Conservation (phyloP, 257 asterid genomes). For the Solanum bukasovii region DNA sequence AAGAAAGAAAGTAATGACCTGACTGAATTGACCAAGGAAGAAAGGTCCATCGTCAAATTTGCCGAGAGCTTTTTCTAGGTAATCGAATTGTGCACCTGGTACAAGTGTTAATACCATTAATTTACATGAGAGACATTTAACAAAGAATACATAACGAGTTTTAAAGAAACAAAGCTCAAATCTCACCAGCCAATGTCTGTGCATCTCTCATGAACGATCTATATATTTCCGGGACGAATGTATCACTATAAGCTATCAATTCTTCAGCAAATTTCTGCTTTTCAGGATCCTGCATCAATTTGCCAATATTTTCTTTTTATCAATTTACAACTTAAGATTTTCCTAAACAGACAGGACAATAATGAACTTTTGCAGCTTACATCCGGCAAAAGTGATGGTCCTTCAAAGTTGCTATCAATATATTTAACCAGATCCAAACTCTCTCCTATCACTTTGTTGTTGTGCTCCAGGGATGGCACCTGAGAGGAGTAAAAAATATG, state of each 20-base stretch:
- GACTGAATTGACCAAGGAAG: slow-evolving; percentile 56
- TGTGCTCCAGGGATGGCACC: slow-evolving; percentile 63
- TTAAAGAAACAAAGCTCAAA: background rate
- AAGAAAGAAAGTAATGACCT: background rate
- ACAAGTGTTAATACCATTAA: background rate
- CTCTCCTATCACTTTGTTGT: slow-evolving; percentile 46
- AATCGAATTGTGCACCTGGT: slow-evolving; percentile 22
- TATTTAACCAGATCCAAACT: slow-evolving; percentile 48
- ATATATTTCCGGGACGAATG: slow-evolving; percentile 21
- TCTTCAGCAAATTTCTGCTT: slow-evolving; percentile 51
- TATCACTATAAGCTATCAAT: slow-evolving; percentile 33
- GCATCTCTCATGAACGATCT: slow-evolving; percentile 33
- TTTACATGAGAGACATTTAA: background rate
- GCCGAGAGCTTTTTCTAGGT: slow-evolving; percentile 44
- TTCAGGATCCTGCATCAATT: slow-evolving; percentile 27
- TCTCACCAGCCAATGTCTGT: slow-evolving; percentile 27
- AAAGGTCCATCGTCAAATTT: slow-evolving; percentile 54
- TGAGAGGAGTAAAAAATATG: background rate
- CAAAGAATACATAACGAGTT: background rate
- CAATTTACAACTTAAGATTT: background rate
- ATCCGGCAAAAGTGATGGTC: slow-evolving; percentile 36
- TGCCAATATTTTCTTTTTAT: background rate
- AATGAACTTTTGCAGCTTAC: slow-evolving; percentile 14
- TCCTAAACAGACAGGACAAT: background rate
- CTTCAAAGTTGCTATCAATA: slow-evolving; percentile 41